A percentile compares a stretch with the other conserved stretches of the same genome.
phyloP scores from a whole-genome alignment of 805 yeast genomes.

The Candida xyloterini region DNA sequence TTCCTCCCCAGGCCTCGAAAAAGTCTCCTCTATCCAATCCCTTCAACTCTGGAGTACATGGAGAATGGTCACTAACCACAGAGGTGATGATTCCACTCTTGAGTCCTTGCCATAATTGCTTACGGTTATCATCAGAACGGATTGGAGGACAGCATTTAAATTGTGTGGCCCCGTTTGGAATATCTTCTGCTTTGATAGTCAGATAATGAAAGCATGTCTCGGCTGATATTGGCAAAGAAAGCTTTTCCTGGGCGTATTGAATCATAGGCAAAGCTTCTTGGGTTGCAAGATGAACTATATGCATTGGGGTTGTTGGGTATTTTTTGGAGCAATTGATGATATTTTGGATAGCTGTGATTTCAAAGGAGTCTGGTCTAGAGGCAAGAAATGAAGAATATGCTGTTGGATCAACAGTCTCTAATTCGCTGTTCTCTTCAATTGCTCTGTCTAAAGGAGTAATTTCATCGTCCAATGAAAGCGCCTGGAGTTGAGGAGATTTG shows the following conservation, averaged over 20 bases:
- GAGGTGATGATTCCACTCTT: constrained; percentile 64
- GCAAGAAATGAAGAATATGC: constrained; percentile 71
- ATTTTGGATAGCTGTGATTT: constrained; percentile 75
- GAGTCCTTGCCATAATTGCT: constrained; percentile 75
- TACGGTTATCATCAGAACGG: constrained; percentile 68
- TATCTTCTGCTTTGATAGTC: constrained; percentile 71
- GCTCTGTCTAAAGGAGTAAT: constrained; percentile 27
- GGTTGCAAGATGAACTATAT: constrained; percentile 88
- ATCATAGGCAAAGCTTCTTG: constrained; percentile 77
- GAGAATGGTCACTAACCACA: constrained; percentile 94
- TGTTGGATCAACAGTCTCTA: constrained; percentile 52
- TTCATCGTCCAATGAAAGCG: constrained; percentile 20
- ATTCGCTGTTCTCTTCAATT: constrained; percentile 21
- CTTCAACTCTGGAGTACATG: constrained; percentile 90
- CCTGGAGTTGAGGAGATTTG: constrained; percentile 27
- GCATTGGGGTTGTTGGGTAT: constrained; percentile 65
- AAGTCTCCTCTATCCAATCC: constrained; percentile 82
- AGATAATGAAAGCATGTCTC: constrained; percentile 96
- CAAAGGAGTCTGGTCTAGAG: constrained; percentile 86
- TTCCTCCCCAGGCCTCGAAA: constrained; percentile 95
- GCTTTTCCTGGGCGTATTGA: constrained; percentile 52
- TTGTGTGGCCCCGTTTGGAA: constrained; percentile 74
- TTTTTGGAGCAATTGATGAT: constrained; percentile 60
- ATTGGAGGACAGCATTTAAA: constrained; percentile 97
- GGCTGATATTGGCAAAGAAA: constrained; percentile 65